Conservation (phyloP, 352 stramenopile species). For the Thraustochytrium sp. region DNA sequence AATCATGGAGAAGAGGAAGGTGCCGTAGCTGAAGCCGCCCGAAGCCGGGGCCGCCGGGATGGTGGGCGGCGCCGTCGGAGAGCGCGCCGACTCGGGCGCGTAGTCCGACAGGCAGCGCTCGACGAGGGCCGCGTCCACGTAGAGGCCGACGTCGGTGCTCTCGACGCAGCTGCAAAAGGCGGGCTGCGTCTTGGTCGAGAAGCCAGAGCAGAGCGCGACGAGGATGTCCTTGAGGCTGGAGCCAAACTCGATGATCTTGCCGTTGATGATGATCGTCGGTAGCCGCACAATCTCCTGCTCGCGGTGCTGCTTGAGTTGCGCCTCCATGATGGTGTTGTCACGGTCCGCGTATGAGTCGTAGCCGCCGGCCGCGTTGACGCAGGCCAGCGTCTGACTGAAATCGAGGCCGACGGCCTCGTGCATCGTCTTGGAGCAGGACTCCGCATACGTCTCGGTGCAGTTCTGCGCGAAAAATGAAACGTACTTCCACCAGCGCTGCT, state of each 20-base stretch:
- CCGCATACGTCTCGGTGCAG: background rate
- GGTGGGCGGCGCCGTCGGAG: no score
- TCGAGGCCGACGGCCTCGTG: background rate
- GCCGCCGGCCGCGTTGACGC: background rate
- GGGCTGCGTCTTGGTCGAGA: background rate
- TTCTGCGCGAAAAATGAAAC: background rate
- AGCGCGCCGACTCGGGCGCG: background rate
- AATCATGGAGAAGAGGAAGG: background rate
- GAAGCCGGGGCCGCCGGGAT: background rate
- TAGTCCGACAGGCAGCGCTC: constrained; percentile 9
- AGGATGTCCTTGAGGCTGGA: constrained; percentile 10
- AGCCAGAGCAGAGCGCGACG: constrained; percentile 16
- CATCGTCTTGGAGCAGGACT: constrained; percentile 20
- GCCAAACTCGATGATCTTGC: constrained; percentile 3
- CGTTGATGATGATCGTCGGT: constrained; percentile 27
- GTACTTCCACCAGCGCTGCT: constrained; percentile 14
- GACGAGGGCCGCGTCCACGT: background rate
- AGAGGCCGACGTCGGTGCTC: constrained; percentile 1
- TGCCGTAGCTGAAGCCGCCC: background rate
- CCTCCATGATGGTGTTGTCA: background rate
- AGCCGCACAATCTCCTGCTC: background rate
- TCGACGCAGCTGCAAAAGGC: constrained; percentile 21
- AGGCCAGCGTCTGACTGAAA: background rate
- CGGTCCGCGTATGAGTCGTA: background rate
- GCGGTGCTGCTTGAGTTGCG: background rate